Evolutionary conservation across 768 basidiomycete species (phyloP).

Genomic region (Serendipita sp.): DNA sequence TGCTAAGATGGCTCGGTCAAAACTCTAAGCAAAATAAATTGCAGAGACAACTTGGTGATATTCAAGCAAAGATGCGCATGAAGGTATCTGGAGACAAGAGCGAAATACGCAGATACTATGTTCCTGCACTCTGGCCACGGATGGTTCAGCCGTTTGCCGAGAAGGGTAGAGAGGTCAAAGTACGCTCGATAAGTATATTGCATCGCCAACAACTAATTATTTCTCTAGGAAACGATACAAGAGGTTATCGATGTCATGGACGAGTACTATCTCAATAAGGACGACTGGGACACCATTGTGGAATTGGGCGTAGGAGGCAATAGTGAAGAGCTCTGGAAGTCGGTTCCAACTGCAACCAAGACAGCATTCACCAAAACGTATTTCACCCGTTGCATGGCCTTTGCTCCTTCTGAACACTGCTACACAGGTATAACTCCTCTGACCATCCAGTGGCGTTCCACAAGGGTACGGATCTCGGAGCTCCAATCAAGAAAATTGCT

Average conservation of each 20-base stretch:
- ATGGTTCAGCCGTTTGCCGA: slow-evolving; percentile 68
- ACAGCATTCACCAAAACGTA: slow-evolving; percentile 73
- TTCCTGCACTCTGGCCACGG: slow-evolving; percentile 74
- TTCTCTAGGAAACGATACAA: slow-evolving; percentile 51
- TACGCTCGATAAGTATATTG: neutral
- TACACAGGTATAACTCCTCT: slow-evolving; percentile 60
- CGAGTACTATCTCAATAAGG: slow-evolving; percentile 80
- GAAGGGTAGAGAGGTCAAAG: slow-evolving; percentile 22
- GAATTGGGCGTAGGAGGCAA: slow-evolving; percentile 81
- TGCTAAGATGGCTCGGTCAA: slow-evolving; percentile 81
- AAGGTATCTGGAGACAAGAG: slow-evolving; percentile 79
- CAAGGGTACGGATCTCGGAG: slow-evolving; percentile 69
- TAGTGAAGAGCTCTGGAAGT: slow-evolving; percentile 62
- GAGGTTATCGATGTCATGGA: slow-evolving; percentile 84
- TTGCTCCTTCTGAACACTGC: neutral
- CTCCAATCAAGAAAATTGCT: slow-evolving; percentile 63
- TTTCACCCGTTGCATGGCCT: slow-evolving; percentile 16
- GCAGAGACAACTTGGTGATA: slow-evolving; percentile 62
- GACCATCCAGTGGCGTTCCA: slow-evolving; percentile 95
- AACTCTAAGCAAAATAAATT: slow-evolving; percentile 89
- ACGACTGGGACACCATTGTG: slow-evolving; percentile 93
- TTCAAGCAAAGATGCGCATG: slow-evolving; percentile 91
- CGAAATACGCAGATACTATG: slow-evolving; percentile 83
- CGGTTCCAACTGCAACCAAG: slow-evolving; percentile 70
- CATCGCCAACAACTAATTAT: too few relatives aligned